Base-by-base conservation (phyloP, 2,329 filamentous ascomycete genomes). In the Sclerotiophoma versabilis region DNA sequence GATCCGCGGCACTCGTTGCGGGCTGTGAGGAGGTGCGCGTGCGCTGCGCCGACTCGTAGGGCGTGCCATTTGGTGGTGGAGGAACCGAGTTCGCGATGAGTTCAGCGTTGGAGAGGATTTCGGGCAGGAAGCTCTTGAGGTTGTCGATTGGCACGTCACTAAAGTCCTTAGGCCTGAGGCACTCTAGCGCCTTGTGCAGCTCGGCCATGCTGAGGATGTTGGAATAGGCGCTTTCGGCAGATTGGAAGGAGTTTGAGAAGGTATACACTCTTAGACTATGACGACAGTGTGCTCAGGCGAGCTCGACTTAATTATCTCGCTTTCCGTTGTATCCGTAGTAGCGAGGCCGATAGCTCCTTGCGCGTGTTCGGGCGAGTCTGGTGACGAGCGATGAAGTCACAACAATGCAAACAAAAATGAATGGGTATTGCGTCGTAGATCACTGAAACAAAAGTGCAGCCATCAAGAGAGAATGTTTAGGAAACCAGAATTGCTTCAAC, bases 31-130 rank as follows among this genome's bases (percentile, higher is more conserved):
- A 81, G 23, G 85, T 83, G 60, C 84, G 80, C 15, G 86, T 80
- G 33, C 86, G 85, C 10, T 80, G 75, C 5, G 82, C 60, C 73
- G 80, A 53, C 64, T 73, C 54, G 71, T 78, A 70, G 70, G 75
- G 60, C 62, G 71, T 66, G 78, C 78, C 71, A 75, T 76, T 76
- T 7, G 82, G 75, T 3, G 81, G 76, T 10, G 81, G 80, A 3
- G 92, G 92, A 1, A 96, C 84, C 5, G 91, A 93, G 68, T 93
- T 90, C 64, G 90, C 79, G 50, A 96, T 83, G 15, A 88, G 79
- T 66, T 92, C 88, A 17, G 86, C 86, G 56, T 89, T 74, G n/a
- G 73, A 55, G 63, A 82, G 78, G 45, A 74, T 69, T 4, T 75
- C 64, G 29, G 68, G 63, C 38, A 81, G 66, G 60, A 76, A 82